Conservation (phyloP, 257 asterid genomes). For the Thymus quinquecostatus region DNA sequence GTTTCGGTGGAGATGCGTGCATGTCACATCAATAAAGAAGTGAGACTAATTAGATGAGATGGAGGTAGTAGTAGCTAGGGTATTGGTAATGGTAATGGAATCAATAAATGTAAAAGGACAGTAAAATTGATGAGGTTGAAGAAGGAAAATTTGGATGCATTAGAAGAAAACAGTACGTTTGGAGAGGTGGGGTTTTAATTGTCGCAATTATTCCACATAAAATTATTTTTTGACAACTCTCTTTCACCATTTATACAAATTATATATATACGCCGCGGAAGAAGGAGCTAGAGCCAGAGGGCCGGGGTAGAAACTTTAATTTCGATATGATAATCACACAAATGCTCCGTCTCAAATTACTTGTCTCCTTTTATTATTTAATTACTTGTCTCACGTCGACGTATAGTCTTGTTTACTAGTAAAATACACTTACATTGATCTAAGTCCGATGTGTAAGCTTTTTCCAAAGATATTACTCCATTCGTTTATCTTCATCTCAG, state of each 20-base stretch:
- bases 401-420: too few relatives aligned
- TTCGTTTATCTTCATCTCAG: too few relatives aligned
- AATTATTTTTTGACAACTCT: conserved; percentile 43
- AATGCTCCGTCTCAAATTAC: too few relatives aligned
- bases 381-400: too few relatives aligned
- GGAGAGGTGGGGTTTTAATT: conserved; percentile 25
- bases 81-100: background rate
- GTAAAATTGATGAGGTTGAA: conserved; percentile 34
- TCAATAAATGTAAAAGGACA: conserved; percentile 29
- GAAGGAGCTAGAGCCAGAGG: background rate
- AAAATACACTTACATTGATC: too few relatives aligned
- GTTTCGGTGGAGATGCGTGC: too few relatives aligned
- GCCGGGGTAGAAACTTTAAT: too few relatives aligned
- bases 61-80: conserved; percentile 30
- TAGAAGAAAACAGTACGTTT: conserved; percentile 32
- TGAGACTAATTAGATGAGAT: background rate
- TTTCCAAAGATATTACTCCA: too few relatives aligned
- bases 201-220: conserved; percentile 41
- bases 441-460: too few relatives aligned
- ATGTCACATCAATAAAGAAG: background rate
- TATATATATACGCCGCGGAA: conserved; percentile 43
- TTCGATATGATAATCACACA: too few relatives aligned
- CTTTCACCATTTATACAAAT: conserved; percentile 37
- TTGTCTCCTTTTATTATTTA: too few relatives aligned
- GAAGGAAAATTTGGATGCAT: conserved; percentile 39